Base-by-base conservation (phyloP, 176 grass and related monocot species). In the Alopecurus myosuroides region DNA sequence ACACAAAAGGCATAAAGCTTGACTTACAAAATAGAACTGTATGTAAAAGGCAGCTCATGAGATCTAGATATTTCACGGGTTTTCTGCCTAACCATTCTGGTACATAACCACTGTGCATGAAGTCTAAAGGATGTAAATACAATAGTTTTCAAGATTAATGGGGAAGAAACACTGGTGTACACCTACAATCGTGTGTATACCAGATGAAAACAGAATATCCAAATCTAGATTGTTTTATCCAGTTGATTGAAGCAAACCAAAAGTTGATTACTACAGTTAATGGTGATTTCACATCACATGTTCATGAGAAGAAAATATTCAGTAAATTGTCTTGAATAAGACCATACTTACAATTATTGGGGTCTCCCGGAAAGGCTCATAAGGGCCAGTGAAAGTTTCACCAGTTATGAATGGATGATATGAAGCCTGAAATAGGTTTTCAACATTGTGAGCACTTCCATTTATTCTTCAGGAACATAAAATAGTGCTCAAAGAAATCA, bases 341-440 rank as follows among this genome's bases (percentile, higher is more conserved):
- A 80, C 26, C 64, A 56, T 34, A 94, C 97, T 94, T 92, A 99
- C 97, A 88, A 99, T 97, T 91, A 80, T 79, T 69, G 90, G 97
- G 67, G 94, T 92, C 79, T 97, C 97, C 19, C 73, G 90, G 45
- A 76, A 52, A 90, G 97, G 97, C 82, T 88, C 77, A 61, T 94
- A 99, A 36, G 94, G 92, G 79, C 84, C 86, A 61, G 74, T 92
- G 69, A 99, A 97, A 41, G 78, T 79, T 84, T 99, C 94, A 30
- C 97, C 94, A 82, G 97, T 99, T 78, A 97, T 91, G 88, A 99
- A 99, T 77, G 97, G 97, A 85, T 99, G 97, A 92, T 78, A 75
- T 50, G 92, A 89, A 76, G 97, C 97, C 97, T 99, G 86, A 91
- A 87, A 92, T 49, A 79, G 81, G 33, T 76, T 76, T 71, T 68